Conservation (phyloP, 1,139 yeast genomes). For the Pneumocystis sp. region DNA sequence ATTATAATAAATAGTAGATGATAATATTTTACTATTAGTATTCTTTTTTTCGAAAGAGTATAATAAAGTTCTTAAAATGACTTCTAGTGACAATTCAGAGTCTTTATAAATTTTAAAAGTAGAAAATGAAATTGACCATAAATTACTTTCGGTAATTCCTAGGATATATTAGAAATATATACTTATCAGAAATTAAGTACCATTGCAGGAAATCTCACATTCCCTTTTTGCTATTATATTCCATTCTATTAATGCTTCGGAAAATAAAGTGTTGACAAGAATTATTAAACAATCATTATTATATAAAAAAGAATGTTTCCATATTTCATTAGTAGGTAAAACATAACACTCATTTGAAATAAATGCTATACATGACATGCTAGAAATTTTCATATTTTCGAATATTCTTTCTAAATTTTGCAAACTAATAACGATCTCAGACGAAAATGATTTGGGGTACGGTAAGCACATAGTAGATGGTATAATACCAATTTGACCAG, state of each 20-base stretch:
- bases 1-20: background rate
- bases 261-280: slow-evolving; percentile 50
- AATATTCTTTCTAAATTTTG: slow-evolving; percentile 63
- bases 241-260: slow-evolving; percentile 65
- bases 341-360: slow-evolving; percentile 7
- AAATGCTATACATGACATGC: background rate
- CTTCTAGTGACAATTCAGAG: background rate
- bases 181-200: background rate
- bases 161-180: background rate
- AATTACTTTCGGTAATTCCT: background rate
- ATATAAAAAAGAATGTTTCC: slow-evolving; percentile 19
- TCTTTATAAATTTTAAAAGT: background rate
- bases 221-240: slow-evolving; percentile 1
- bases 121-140: background rate
- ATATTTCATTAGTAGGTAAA: slow-evolving; percentile 15
- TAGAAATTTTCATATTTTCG: slow-evolving; percentile 33
- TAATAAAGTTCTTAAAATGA: background rate
- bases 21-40: background rate
- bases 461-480: slow-evolving; percentile 48
- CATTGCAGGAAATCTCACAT: background rate
- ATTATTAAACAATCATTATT: slow-evolving; percentile 34
- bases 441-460: slow-evolving; percentile 4
- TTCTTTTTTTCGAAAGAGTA: background rate
- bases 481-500: slow-evolving; percentile 82
- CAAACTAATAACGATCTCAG: slow-evolving; percentile 41